Base-by-base conservation (phyloP, 2,329 filamentous ascomycete species). In the Microascus cirrosus region DNA sequence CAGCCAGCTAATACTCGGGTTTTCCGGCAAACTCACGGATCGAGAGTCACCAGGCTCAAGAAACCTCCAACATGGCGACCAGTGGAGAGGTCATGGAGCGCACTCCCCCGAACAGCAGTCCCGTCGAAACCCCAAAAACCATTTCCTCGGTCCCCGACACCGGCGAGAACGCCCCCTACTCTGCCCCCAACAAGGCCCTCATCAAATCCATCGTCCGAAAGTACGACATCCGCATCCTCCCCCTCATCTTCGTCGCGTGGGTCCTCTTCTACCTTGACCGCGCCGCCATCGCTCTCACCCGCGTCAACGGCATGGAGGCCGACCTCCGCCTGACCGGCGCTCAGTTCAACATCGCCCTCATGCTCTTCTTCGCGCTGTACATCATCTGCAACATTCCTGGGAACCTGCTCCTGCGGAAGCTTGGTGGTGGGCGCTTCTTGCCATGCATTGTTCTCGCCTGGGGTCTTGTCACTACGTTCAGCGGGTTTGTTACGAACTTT, bases 301-400 rank as follows among this genome's bases (percentile, higher is more conserved):
- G 61, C 54, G 65, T 88, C 10, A 76, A 85, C 56, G 80, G 81
- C 0, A 74, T 89, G 15, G 80, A 86, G 62, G 62, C 71, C 1
- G 80, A 84, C 63, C 67, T 86, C 1, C 66, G 71, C 52, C 81
- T 89, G 61, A 79, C 71, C 5, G 79, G 84, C 59, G 70, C 76
- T 58, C 81, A 88, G 65, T 89, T 87, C 67, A 80, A 66, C 35
- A 60, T 59, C 13, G 61, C 64, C 13, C 59, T 65, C 28, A 61
- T 63, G 3, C 52, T 65, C 45, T 65, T 65, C 55, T 65, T 62
- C 54, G 53, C 64, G 0, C 59, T 61, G 13, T 64, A 63, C 18
- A 58, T 65, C n/a, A 4, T 65, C 1, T 60, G 65, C 39, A 65
- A 64, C 51, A 63, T 65, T n/a, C 64, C 64, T 0, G 64, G 62